A percentile compares a stretch with the other conserved stretches of the same genome.
Conservation (phyloP, 257 asterid genomes). For the Penstemon newberryi region DNA sequence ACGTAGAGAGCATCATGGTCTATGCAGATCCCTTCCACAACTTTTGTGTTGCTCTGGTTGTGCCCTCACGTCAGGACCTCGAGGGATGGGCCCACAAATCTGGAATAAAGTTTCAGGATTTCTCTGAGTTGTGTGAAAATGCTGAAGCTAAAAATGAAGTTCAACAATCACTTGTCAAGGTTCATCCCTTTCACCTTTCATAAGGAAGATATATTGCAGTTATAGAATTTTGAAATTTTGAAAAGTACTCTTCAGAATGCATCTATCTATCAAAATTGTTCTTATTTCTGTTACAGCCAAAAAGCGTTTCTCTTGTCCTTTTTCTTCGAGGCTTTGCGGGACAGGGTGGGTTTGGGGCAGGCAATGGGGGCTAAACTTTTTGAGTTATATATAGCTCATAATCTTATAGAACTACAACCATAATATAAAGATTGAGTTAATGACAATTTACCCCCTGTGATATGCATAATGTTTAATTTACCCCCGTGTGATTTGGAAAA, state of each 20-base stretch:
- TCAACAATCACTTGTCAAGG: constrained; percentile 77
- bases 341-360: too few relatives aligned
- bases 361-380: too few relatives aligned
- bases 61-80: constrained; percentile 63
- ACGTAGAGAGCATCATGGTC: constrained; percentile 69
- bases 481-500: too few relatives aligned
- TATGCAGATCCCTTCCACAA: constrained; percentile 81
- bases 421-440: too few relatives aligned
- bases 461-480: too few relatives aligned
- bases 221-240: background rate
- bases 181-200: constrained; percentile 29
- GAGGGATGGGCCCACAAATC: constrained; percentile 82
- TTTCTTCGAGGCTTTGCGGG: too few relatives aligned
- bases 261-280: too few relatives aligned
- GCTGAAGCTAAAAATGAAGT: constrained; percentile 65
- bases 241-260: background rate
- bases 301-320: too few relatives aligned
- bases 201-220: background rate
- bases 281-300: too few relatives aligned
- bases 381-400: too few relatives aligned
- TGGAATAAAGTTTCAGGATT: constrained; percentile 54
- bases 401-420: too few relatives aligned
- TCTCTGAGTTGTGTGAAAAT: constrained; percentile 67
- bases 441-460: too few relatives aligned
- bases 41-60: constrained; percentile 80